Percentiles rank a stretch among this genome's conserved stretches.
Evolutionary conservation across 257 asterid species (phyloP).

Genomic region (Verbascum thapsus): DNA sequence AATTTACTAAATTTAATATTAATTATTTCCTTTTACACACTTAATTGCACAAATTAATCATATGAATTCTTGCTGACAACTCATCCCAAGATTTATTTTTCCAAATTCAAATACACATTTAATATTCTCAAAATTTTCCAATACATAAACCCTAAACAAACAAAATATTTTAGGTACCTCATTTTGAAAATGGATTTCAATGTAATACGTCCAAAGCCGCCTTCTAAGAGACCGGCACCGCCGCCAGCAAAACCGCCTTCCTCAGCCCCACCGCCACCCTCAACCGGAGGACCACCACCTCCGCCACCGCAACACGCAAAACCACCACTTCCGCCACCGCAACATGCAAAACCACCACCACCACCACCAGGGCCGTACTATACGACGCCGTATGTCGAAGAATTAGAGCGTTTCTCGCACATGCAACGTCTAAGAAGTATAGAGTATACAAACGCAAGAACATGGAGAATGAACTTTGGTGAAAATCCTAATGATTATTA

Average conservation of each 20-base stretch:
- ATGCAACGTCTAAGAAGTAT: conserved; percentile 26
- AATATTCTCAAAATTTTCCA: not conserved
- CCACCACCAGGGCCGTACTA: conserved; percentile 26
- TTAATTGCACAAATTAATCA: conserved; percentile 8
- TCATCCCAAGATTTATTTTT: conserved; percentile 26
- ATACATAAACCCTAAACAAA: not conserved
- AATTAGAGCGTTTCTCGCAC: conserved; percentile 16
- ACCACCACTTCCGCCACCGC: conserved; percentile 10
- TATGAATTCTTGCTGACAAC: not conserved
- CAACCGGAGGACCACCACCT: conserved; percentile 17
- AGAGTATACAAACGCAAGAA: conserved; percentile 35
- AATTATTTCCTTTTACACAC: conserved; percentile 5
- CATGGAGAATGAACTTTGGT: conserved; percentile 35
- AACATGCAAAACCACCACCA: conserved; percentile 3
- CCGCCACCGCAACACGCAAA: conserved; percentile 16
- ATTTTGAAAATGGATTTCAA: conserved; percentile 34
- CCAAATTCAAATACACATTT: conserved; percentile 19
- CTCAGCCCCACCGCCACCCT: not conserved
- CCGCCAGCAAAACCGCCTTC: conserved; percentile 22
- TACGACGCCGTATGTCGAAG: conserved; percentile 25
- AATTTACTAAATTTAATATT: conserved; percentile 1
- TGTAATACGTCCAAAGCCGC: conserved; percentile 28
- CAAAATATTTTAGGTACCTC: not conserved
- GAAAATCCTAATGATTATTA: conserved; percentile 12
- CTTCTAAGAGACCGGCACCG: conserved; percentile 13